phyloP scores from a whole-genome alignment of 257 asterid genomes.

The Penstemon davidsonii region DNA sequence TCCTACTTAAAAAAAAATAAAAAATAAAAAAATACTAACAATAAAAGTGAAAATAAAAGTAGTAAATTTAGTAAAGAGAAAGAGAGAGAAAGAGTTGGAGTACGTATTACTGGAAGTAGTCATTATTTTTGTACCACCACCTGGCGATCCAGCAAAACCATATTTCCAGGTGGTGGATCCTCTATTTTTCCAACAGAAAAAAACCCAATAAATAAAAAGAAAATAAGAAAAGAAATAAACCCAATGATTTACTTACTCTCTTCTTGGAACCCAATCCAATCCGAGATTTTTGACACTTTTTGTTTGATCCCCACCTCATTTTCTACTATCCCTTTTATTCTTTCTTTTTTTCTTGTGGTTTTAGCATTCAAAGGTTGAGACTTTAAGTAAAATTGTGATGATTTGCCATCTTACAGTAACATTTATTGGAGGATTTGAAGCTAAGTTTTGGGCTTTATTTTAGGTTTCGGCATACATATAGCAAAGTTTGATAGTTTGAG shows the following conservation, averaged over 20 bases:
- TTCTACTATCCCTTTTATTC: constrained; percentile 2
- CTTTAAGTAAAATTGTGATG: constrained; percentile 16
- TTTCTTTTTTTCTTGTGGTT: constrained; percentile 20
- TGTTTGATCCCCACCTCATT: neutral
- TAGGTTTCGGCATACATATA: neutral
- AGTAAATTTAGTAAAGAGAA: neutral
- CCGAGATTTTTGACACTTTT: constrained; percentile 38
- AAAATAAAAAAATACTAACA: neutral
- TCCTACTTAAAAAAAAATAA: neutral
- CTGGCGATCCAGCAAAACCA: constrained; percentile 38
- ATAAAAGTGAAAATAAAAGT: neutral
- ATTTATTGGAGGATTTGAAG: constrained; percentile 38
- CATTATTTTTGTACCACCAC: constrained; percentile 25
- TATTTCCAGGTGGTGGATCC: constrained; percentile 42
- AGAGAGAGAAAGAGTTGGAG: neutral
- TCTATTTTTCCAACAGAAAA: constrained; percentile 15
- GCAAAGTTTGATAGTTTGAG: constrained; percentile 21
- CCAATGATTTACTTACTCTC: neutral
- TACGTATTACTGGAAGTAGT: neutral
- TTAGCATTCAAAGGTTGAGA: constrained; percentile 18
- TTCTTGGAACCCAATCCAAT: constrained; percentile 15
- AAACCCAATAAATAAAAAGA: neutral
- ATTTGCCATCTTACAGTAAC: constrained; percentile 9
- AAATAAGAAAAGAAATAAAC: neutral
- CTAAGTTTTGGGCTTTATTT: constrained; percentile 30